Evolutionary conservation across 805 yeast species (phyloP), one percentile per base, ranked within the genome.

Genomic region (Ogataea methanolica): DNA sequence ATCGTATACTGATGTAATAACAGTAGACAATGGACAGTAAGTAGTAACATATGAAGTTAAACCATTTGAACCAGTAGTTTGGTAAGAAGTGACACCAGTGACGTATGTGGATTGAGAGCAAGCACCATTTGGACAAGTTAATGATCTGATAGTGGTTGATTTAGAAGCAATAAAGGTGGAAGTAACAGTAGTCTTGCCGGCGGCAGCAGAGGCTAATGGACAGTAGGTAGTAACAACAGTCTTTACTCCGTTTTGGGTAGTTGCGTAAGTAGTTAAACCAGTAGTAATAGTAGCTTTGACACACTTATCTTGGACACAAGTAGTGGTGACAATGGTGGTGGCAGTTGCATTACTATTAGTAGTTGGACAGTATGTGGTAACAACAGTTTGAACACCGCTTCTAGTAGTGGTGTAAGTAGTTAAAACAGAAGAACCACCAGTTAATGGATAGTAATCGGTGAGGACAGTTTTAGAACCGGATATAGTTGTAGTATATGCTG

Each of bases 341-440:
- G 36, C 41, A 33, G 45, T 22, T 12, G 47, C 19, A 22, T 44
- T 15, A 15, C 46, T 16, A 33, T 46, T 49, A 2, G 54, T 42
- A n/a, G 49, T 23, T 40, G 55, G 71, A 53, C 71, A 66, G 62
- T 62, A 67, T 23, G 76, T 71, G 48, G 77, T 69, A 61, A 63
- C 61, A 36, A 67, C 62, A 22, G 74, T 69, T 42, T 52, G 62
- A 21, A 54, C 59, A 15, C 69, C 74, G 44, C 61, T 51, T 23
- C 61, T 59, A 36, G 69, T 64, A 35, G 62, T 48, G 39, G 73
- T 68, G 45, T 43, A 41, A 34, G 39, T 31, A 16, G 56, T 45
- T 34, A 52, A 34, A 22, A 54, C 52, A 9, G 49, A 31, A 33
- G 40, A 35, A 6, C 33, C 11, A 15, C 19, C 43, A 7, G 44